Evolutionary conservation across 352 stramenopile species (phyloP).

Genomic region (Globisporangium recalcitrans): DNA sequence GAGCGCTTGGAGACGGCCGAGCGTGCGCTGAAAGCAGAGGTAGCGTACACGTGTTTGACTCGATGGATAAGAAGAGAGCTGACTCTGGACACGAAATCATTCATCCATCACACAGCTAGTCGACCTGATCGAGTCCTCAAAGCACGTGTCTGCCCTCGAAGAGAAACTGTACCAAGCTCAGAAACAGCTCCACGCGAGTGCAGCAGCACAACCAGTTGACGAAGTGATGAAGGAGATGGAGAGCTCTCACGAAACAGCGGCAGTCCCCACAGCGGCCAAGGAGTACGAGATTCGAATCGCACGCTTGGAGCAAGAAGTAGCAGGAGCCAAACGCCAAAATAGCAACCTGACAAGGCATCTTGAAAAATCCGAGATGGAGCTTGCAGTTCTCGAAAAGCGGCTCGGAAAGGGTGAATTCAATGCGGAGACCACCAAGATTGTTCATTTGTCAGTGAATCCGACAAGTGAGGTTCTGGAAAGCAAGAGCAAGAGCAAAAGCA

Average conservation of each 20-base stretch:
- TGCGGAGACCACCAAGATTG: constrained; percentile 77
- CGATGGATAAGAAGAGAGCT: neutral
- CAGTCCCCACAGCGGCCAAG: constrained; percentile 35
- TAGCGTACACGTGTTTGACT: constrained; percentile 11
- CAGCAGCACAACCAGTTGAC: neutral
- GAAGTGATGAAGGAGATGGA: neutral
- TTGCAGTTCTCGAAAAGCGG: constrained; percentile 63
- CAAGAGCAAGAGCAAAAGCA: constrained; percentile 31
- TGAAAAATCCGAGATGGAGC: constrained; percentile 57
- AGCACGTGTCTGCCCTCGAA: constrained; percentile 49
- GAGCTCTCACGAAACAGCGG: constrained; percentile 26
- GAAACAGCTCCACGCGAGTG: constrained; percentile 41
- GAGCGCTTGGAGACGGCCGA: constrained; percentile 53
- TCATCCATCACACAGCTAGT: constrained; percentile 32
- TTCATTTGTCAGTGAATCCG: constrained; percentile 84
- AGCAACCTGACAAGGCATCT: constrained; percentile 50
- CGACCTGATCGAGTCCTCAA: constrained; percentile 61
- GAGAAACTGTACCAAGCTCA: constrained; percentile 55
- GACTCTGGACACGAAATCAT: neutral
- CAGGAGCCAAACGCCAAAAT: constrained; percentile 39
- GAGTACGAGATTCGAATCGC: constrained; percentile 47
- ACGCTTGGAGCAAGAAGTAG: constrained; percentile 40
- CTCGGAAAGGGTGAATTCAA: constrained; percentile 78
- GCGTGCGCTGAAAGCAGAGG: constrained; percentile 68
- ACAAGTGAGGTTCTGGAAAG: constrained; percentile 65